Conservation (phyloP, 1,284 basidiomycete species). For the Heterobasidion parviporum region DNA sequence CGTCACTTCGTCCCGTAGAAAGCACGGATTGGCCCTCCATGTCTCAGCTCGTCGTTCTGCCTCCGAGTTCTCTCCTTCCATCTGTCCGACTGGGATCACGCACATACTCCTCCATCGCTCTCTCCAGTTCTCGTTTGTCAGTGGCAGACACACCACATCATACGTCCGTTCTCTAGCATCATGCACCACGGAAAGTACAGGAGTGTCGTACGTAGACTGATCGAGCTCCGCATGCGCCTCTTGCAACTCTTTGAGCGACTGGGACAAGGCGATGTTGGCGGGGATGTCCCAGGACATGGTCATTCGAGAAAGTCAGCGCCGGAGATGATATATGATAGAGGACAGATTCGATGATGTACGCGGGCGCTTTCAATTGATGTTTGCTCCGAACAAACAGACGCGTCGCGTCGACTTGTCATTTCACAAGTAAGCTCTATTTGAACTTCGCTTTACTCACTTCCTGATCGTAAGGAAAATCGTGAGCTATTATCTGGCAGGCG, state of each 20-base stretch:
- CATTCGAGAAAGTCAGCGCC: not conserved
- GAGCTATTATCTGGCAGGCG: no score
- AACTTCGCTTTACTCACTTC: not conserved
- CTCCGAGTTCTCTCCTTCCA: conserved; percentile 39
- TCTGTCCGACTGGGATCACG: conserved; percentile 47
- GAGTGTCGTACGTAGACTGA: conserved; percentile 25
- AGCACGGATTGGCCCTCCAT: conserved; percentile 82
- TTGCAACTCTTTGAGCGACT: conserved; percentile 30
- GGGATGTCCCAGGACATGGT: conserved; percentile 11
- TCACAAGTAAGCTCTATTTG: not conserved
- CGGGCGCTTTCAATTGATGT: not conserved
- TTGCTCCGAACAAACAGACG: conserved; percentile 1
- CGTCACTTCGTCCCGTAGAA: conserved; percentile 82
- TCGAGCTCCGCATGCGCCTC: conserved; percentile 10
- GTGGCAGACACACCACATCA: conserved; percentile 67
- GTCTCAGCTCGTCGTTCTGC: conserved; percentile 74
- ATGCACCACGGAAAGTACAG: conserved; percentile 40
- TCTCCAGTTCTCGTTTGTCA: conserved; percentile 85
- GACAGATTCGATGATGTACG: not conserved
- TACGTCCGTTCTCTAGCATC: conserved; percentile 53
- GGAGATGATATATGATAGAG: not conserved
- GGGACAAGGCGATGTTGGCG: conserved; percentile 26
- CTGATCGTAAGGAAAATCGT: not conserved
- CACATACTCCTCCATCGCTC: conserved; percentile 88
- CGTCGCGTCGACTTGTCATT: conserved; percentile 7